These are phyloP conservation scores for Fabrea salina DNA, from an alignment of 169 alveolate species.

Conservation along the genomic window DNA sequence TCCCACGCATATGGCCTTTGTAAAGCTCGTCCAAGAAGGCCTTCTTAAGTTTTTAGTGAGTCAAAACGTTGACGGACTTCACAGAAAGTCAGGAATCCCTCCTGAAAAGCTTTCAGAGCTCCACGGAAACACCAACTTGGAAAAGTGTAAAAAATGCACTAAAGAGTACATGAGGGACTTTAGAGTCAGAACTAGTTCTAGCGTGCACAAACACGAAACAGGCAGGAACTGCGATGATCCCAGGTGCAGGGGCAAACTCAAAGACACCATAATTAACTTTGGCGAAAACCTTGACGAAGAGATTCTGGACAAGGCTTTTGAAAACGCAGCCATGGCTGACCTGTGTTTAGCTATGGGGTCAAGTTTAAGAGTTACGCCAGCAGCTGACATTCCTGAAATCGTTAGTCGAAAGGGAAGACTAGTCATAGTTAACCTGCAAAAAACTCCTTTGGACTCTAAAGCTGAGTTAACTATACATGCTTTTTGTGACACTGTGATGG, in stretches of 20 bases:
- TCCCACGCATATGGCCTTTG: slow-evolving; percentile 75
- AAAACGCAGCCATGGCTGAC: slow-evolving; percentile 62
- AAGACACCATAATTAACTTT: slow-evolving; percentile 75
- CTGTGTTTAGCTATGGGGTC: slow-evolving; percentile 73
- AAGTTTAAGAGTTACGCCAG: slow-evolving; percentile 79
- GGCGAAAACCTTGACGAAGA: slow-evolving; percentile 75
- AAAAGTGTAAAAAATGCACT: slow-evolving; percentile 69
- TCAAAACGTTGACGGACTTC: slow-evolving; percentile 80
- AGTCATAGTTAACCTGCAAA: slow-evolving; percentile 65
- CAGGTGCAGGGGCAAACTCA: slow-evolving; percentile 68
- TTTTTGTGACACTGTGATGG: slow-evolving; percentile 69
- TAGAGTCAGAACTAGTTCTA: slow-evolving; percentile 72
- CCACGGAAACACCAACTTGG: slow-evolving; percentile 82
- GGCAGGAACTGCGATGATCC: slow-evolving; percentile 74
- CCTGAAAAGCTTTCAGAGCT: slow-evolving; percentile 67
- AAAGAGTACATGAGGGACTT: slow-evolving; percentile 70
- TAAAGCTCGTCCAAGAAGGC: slow-evolving; percentile 57
- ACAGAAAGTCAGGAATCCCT: slow-evolving; percentile 80
- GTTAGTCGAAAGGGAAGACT: slow-evolving; percentile 55
- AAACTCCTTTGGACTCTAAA: slow-evolving; percentile 66
- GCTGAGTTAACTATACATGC: slow-evolving; percentile 58
- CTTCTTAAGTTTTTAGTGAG: slow-evolving; percentile 66
- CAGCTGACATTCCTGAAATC: slow-evolving; percentile 77
- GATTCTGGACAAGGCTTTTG: slow-evolving; percentile 55
- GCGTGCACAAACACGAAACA: slow-evolving; percentile 68